These are phyloP conservation scores for Exsudoporus floridanus DNA, from an alignment of 1,284 basidiomycete genomes.

Conservation along the genomic window DNA sequence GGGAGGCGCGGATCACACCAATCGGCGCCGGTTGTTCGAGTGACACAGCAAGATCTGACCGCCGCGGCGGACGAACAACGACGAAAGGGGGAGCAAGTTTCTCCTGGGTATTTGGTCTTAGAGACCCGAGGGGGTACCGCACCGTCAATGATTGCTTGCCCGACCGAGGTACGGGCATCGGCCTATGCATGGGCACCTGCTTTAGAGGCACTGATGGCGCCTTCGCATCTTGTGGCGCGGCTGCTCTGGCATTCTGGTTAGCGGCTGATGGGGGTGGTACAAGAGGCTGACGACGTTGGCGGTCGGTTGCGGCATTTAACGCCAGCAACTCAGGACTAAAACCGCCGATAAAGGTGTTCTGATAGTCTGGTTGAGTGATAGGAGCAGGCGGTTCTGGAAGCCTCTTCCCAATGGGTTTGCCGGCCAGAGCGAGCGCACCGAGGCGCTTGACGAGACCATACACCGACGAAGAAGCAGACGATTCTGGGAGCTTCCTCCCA, in stretches of 20 bases:
- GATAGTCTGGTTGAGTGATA: background rate
- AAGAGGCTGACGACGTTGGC: constrained; percentile 10
- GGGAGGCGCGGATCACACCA: constrained; percentile 5
- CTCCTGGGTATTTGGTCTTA: constrained; percentile 11
- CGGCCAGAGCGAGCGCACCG: constrained; percentile 37
- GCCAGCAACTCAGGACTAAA: constrained; percentile 24
- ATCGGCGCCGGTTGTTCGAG: constrained; percentile 5
- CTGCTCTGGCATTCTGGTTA: constrained; percentile 8
- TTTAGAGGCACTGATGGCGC: constrained; percentile 23
- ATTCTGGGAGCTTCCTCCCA: constrained; percentile 3
- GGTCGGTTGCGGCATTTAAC: constrained; percentile 12
- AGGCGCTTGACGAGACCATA: constrained; percentile 41
- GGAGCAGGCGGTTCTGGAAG: constrained; percentile 12
- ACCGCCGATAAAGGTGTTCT: constrained; percentile 32
- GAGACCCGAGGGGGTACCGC: constrained; percentile 52
- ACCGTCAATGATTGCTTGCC: constrained; percentile 53
- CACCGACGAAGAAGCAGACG: constrained; percentile 16
- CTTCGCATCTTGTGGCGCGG: background rate
- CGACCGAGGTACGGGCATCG: constrained; percentile 33
- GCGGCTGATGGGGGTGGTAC: background rate
- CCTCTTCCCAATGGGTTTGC: constrained; percentile 19
- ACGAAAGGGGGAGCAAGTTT: constrained; percentile 19
- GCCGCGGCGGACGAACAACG: constrained; percentile 26
- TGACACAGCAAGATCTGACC: constrained; percentile 13
- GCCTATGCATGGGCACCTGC: background rate